Conservation (phyloP, 129 eudicot genomes). For the Centrapalus pauciflorus region DNA sequence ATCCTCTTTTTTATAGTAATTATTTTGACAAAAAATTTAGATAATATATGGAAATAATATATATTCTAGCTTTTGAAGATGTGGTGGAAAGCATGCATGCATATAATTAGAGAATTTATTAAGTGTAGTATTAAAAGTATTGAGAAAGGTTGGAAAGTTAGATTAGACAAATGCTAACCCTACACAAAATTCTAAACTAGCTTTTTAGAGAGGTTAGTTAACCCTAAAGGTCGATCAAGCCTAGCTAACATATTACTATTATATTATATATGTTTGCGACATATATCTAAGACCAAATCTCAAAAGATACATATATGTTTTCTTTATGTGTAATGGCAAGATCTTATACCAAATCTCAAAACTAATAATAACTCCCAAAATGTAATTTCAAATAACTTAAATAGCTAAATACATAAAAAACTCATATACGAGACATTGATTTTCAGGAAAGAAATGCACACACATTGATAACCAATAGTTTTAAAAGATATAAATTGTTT, state of each 20-base stretch:
- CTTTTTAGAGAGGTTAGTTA: slow-evolving; percentile 25
- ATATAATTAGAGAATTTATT: neutral
- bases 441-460: too few species aligned
- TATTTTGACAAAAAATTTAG: too few species aligned
- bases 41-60: too few species aligned
- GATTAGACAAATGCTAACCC: slow-evolving; percentile 21
- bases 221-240: slow-evolving; percentile 14
- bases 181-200: slow-evolving; percentile 20
- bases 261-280: slow-evolving; percentile 4
- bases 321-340: too few species aligned
- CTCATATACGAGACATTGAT: too few species aligned
- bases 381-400: too few species aligned
- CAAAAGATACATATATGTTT: neutral
- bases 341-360: too few species aligned
- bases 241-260: neutral
- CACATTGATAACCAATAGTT: too few species aligned
- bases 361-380: too few species aligned
- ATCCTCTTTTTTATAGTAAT: too few species aligned
- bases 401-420: too few species aligned
- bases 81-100: slow-evolving; percentile 22
- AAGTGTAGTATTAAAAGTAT: neutral
- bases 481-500: too few species aligned
- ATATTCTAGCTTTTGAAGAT: neutral
- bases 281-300: slow-evolving; percentile 28
- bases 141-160: neutral